Conservation (phyloP, 768 basidiomycete genomes). For the Boletellus ananas region DNA sequence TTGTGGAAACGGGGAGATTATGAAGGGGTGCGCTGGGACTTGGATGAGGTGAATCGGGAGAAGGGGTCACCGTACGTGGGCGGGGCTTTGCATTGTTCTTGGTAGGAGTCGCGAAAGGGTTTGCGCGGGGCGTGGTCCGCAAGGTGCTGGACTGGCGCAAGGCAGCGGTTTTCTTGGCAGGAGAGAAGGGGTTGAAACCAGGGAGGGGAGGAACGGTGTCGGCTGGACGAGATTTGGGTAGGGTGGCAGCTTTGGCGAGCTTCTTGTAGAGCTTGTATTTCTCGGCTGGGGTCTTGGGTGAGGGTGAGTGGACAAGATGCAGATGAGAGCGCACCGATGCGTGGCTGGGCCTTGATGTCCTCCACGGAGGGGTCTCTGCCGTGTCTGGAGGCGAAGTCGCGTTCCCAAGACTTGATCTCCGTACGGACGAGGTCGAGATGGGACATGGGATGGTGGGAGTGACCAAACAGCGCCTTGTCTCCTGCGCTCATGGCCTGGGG, state of each 20-base stretch:
- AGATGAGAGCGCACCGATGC: slow-evolving; percentile 51
- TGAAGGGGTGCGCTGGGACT: slow-evolving; percentile 17
- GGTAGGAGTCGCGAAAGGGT: slow-evolving; percentile 46
- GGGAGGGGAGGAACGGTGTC: slow-evolving; percentile 50
- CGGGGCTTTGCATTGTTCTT: slow-evolving; percentile 31
- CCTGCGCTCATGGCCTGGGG: slow-evolving; percentile 10
- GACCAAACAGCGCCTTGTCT: neutral
- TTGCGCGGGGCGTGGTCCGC: slow-evolving; percentile 17
- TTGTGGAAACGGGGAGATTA: slow-evolving; percentile 25
- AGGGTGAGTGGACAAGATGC: slow-evolving; percentile 8
- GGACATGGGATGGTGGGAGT: slow-evolving; percentile 8
- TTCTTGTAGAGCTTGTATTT: slow-evolving; percentile 84
- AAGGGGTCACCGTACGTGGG: slow-evolving; percentile 25
- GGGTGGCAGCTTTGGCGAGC: slow-evolving; percentile 47
- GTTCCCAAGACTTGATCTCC: slow-evolving; percentile 79
- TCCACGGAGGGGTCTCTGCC: slow-evolving; percentile 60
- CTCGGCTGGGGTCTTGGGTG: slow-evolving; percentile 44
- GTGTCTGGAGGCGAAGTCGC: slow-evolving; percentile 53
- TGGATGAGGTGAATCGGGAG: slow-evolving; percentile 42
- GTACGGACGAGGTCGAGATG: slow-evolving; percentile 42
- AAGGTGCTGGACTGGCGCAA: slow-evolving; percentile 1
- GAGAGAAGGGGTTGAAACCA: slow-evolving; percentile 77
- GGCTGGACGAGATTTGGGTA: slow-evolving; percentile 49
- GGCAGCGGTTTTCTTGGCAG: slow-evolving; percentile 48
- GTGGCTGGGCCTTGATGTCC: slow-evolving; percentile 61